Base-by-base conservation (phyloP, 106 monocot species). In the Platanthera guangdongensis region DNA sequence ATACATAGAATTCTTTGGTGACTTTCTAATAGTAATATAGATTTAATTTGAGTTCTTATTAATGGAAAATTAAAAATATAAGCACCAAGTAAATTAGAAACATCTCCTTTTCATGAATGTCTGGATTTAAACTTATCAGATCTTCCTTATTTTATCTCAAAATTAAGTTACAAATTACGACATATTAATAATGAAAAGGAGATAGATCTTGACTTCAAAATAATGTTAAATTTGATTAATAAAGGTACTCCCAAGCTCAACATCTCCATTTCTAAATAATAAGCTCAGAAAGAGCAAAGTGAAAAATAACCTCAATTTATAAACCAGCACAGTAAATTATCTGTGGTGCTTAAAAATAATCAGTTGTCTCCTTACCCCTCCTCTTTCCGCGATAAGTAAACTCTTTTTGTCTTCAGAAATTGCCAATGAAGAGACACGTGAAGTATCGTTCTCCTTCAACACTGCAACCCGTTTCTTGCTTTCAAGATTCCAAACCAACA, bases 341-440 rank as follows among this genome's bases (percentile, higher is more conserved):
- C 16, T 16, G 14, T 13, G 47, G 47, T 1, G 25, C 47, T 15
- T 47, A 47, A 70, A 6, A 70, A 70, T 47, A 65, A 19, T 60
- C 59, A 60, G 18, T 65, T 65, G 39, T 39, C 32, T 6, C 32
- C 65, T 65, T 89, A 67, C 97, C 87, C 94, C 83, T 57, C 94
- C 97, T 80, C 97, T 84, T 71, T 91, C 94, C 55, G 89, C 87
- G 68, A 87, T 94, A 7, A 97, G 80, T 82, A 94, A 92, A 39
- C 77, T 83, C 7, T 79, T 51, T 32, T 88, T 88, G 89, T 86
- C 87, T 80, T 85, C 80, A 68, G 97, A 92, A 82, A 97, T 39
- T 49, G 89, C 77, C 76, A 97, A 82, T 47, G 97, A 97, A 72
- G 97, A 94, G 68, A 97, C 88, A 28, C 94, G 25, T 75, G 97